These are phyloP conservation scores for Pseudogymnoascus sp. DNA, from an alignment of 2,329 filamentous ascomycete species.

Conservation along the genomic window DNA sequence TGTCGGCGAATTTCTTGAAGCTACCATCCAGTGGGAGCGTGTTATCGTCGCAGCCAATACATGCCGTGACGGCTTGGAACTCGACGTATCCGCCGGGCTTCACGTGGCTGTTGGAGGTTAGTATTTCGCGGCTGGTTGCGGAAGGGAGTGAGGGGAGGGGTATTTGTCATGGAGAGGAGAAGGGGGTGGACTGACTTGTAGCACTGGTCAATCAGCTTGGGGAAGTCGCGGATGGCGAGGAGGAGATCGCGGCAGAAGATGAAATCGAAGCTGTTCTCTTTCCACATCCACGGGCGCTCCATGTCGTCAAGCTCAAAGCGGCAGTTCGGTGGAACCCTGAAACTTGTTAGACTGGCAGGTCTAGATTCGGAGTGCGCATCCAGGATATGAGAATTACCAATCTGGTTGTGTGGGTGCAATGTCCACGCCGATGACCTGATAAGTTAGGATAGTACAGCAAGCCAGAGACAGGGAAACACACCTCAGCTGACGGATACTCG, in stretches of 20 bases:
- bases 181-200: slow-evolving; percentile 7
- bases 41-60: slow-evolving; percentile 13
- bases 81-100: slow-evolving; percentile 17
- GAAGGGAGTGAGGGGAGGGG: neutral
- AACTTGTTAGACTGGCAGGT: neutral
- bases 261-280: slow-evolving; percentile 10
- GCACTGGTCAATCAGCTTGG: slow-evolving; percentile 14
- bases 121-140: neutral
- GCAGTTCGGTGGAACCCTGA: slow-evolving; percentile 20
- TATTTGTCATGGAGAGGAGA: neutral
- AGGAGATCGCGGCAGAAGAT: slow-evolving; percentile 11
- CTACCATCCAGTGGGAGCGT: slow-evolving; percentile 11
- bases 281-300: slow-evolving; percentile 12
- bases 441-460: no score
- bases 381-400: slow-evolving; percentile 1
- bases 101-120: slow-evolving; percentile 13
- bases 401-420: slow-evolving; percentile 13
- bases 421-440: slow-evolving; percentile 12
- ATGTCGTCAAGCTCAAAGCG: slow-evolving; percentile 31
- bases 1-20: slow-evolving; percentile 8
- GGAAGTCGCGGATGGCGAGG: slow-evolving; percentile 13
- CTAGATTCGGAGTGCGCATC: neutral
- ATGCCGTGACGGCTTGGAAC: slow-evolving; percentile 13
- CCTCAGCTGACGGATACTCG: slow-evolving; percentile 12
- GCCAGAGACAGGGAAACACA: neutral